Base-by-base conservation (phyloP, 2,329 filamentous ascomycete genomes). In the Fusarium chlamydosporum region DNA sequence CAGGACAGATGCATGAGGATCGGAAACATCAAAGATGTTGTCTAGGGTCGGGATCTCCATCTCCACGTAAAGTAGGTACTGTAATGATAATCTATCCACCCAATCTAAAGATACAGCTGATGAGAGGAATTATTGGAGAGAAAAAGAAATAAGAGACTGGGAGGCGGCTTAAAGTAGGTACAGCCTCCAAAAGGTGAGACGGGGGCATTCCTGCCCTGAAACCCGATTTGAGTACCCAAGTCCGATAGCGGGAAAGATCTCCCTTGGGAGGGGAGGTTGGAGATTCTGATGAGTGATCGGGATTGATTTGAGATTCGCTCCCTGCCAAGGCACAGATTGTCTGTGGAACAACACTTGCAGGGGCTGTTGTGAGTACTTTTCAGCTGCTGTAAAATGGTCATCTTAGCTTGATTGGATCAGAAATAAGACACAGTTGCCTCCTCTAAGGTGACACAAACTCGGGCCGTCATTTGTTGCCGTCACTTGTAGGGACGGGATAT, bases 11-110 rank as follows among this genome's bases (percentile, higher is more conserved):
- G 35, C 53, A 34, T 42, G 20, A 33, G 67, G 33, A 50, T 71
- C 60, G 10, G 64, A 27, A 29, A 45, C 27, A 45, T 72, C 38
- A 42, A 72, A 72, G 33, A 55, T 40, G 20, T 56, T 35, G 34
- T 63, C 56, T 54, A 68, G 56, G 34, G 61, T 52, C 7, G 67
- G 67, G 47, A 72, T 37, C 12, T 58, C 65, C 57, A 66, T 61
- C 26, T 68, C 52, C 34, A 43, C 52, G 51, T 10, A 23, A 23
- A n/a, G n/a, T n/a, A n/a, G n/a, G n/a, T n/a, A n/a, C n/a, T n/a
- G n/a, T 23, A 16, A 37, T 48, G 6, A 23, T 23, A 23, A 23
- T 23, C 23, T 23, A 16, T 26, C 29, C 29, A 29, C 29, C 7
- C 18, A 20, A 53, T 45, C 42, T 34, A 13, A 42, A 33, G 23